phyloP scores from a whole-genome alignment of 768 basidiomycete species.

The Mycena chlorophos region DNA sequence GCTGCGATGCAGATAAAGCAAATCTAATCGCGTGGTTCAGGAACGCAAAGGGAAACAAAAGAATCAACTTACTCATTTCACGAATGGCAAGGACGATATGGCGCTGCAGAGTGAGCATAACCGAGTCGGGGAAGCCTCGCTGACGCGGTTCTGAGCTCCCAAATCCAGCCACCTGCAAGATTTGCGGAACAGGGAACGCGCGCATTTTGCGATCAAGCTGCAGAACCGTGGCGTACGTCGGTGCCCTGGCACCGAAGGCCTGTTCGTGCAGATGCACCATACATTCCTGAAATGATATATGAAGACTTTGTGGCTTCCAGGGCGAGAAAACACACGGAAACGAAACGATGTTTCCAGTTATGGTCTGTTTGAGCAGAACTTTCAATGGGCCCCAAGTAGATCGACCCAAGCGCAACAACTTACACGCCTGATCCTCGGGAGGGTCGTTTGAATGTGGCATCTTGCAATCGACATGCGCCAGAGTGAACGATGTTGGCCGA shows the following conservation, averaged over 20 bases:
- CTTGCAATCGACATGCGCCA: slow-evolving; percentile 67
- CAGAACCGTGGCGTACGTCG: slow-evolving; percentile 66
- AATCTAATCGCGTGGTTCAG: slow-evolving; percentile 40
- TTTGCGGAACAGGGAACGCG: slow-evolving; percentile 65
- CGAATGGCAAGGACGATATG: slow-evolving; percentile 69
- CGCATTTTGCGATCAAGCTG: slow-evolving; percentile 67
- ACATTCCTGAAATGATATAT: slow-evolving; percentile 42
- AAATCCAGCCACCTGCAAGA: slow-evolving; percentile 68
- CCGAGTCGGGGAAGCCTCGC: slow-evolving; percentile 47
- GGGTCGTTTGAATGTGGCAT: slow-evolving; percentile 52
- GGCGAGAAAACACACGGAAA: slow-evolving; percentile 30
- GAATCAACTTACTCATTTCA: slow-evolving; percentile 63
- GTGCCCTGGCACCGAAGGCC: slow-evolving; percentile 69
- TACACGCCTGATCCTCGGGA: slow-evolving; percentile 61
- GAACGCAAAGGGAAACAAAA: not conserved
- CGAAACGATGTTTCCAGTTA: slow-evolving; percentile 70
- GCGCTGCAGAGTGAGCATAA: slow-evolving; percentile 59
- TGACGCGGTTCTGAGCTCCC: slow-evolving; percentile 53
- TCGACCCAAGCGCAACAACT: slow-evolving; percentile 25
- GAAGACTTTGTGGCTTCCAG: not conserved
- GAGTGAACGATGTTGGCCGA: slow-evolving; percentile 66
- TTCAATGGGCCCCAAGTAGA: slow-evolving; percentile 6
- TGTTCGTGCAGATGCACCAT: slow-evolving; percentile 71
- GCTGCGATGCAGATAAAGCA: slow-evolving; percentile 69
- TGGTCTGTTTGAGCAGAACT: slow-evolving; percentile 45